phyloP scores from a whole-genome alignment of 2,329 filamentous ascomycete genomes.

The Penicillium vulpinum region DNA sequence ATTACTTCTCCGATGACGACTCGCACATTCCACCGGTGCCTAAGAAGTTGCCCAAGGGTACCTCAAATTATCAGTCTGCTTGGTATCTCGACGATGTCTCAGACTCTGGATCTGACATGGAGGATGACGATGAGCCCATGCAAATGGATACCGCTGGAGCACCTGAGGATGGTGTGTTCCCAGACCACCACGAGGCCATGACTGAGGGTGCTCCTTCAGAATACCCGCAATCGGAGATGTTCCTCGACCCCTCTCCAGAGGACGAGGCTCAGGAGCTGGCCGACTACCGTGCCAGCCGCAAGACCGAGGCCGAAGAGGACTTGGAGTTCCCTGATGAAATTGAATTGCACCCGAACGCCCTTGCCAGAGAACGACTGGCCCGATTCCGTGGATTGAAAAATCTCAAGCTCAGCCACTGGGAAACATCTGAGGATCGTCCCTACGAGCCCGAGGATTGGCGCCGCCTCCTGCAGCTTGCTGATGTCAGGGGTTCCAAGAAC shows the following conservation, averaged over 20 bases:
- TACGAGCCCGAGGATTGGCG: slow-evolving; percentile 90
- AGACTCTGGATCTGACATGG: slow-evolving; percentile 81
- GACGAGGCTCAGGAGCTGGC: slow-evolving; percentile 82
- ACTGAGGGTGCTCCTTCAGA: slow-evolving; percentile 82
- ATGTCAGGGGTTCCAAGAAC: slow-evolving; percentile 83
- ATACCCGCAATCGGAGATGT: slow-evolving; percentile 91
- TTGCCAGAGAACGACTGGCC: slow-evolving; percentile 79
- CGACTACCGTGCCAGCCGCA: slow-evolving; percentile 75
- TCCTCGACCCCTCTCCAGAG: slow-evolving; percentile 74
- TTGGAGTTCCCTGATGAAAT: slow-evolving; percentile 97
- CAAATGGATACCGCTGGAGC: slow-evolving; percentile 58
- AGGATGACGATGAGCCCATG: slow-evolving; percentile 64
- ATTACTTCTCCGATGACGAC: slow-evolving; percentile 94
- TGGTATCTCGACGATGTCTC: slow-evolving; percentile 87
- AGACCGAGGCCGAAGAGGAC: slow-evolving; percentile 82
- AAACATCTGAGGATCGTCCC: slow-evolving; percentile 80
- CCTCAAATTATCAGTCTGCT: slow-evolving; percentile 88
- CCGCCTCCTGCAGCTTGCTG: slow-evolving; percentile 78
- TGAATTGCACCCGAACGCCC: slow-evolving; percentile 82
- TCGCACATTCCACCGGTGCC: slow-evolving; percentile 59
- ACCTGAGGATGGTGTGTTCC: slow-evolving; percentile 79
- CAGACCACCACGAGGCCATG: slow-evolving; percentile 53
- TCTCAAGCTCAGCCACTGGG: slow-evolving; percentile 82
- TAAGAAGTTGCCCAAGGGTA: slow-evolving; percentile 82
- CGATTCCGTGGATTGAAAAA: slow-evolving; percentile 92